Evolutionary conservation across 768 basidiomycete species (phyloP).

Genomic region (Austroboletus eburneus): DNA sequence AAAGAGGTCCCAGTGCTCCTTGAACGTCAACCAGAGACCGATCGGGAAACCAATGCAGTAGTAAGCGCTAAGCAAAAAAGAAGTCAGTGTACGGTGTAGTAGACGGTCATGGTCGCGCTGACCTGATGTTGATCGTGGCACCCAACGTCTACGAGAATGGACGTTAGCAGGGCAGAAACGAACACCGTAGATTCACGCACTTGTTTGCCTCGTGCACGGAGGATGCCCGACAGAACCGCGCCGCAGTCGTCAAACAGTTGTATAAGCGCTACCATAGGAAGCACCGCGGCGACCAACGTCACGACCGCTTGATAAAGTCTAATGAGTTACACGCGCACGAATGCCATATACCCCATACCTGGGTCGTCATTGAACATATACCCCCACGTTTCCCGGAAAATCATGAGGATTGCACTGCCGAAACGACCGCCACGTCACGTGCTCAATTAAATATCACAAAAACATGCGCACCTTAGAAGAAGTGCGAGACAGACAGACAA

Average conservation of each 20-base stretch:
- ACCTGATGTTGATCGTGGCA: conserved; percentile 76
- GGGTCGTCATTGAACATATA: conserved; percentile 71
- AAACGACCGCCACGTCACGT: conserved; percentile 37
- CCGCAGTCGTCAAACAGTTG: conserved; percentile 79
- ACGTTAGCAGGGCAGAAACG: not conserved
- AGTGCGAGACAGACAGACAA: conserved; percentile 58
- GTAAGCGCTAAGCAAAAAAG: conserved; percentile 46
- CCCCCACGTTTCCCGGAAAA: conserved; percentile 65
- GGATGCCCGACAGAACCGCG: conserved; percentile 70
- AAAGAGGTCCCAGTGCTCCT: conserved; percentile 50
- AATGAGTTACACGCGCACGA: not conserved
- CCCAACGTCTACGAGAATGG: conserved; percentile 56
- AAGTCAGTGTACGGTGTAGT: not conserved
- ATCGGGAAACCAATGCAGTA: conserved; percentile 81
- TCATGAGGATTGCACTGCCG: conserved; percentile 54
- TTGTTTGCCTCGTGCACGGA: conserved; percentile 81
- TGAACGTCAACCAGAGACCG: conserved; percentile 76
- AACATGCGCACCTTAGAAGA: conserved; percentile 50
- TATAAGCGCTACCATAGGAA: conserved; percentile 75
- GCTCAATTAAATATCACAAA: not conserved
- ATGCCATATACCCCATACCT: conserved; percentile 30
- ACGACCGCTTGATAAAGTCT: conserved; percentile 16
- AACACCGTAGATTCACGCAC: conserved; percentile 24
- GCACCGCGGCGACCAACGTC: conserved; percentile 50
- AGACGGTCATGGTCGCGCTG: conserved; percentile 5